These are phyloP conservation scores for Penicillium cinerascens DNA, from an alignment of 495 filamentous ascomycete genomes.

Conservation along the genomic window DNA sequence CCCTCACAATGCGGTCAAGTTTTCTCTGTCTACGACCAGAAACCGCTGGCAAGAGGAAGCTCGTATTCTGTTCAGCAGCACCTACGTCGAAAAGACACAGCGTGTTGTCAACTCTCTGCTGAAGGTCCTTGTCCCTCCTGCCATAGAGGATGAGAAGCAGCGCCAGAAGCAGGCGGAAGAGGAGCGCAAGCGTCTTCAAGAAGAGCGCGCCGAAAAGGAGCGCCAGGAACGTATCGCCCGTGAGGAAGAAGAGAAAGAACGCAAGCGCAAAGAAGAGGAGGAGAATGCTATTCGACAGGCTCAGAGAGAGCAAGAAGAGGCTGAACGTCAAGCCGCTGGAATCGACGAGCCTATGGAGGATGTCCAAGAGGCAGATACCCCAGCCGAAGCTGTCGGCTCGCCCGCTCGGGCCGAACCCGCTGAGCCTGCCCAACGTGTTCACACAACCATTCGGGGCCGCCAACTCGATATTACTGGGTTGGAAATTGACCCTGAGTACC, in stretches of 20 bases:
- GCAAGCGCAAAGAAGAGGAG: slow-evolving; percentile 64
- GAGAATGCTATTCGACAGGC: slow-evolving; percentile 47
- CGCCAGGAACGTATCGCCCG: slow-evolving; percentile 49
- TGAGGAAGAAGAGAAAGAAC: slow-evolving; percentile 58
- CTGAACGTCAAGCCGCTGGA: slow-evolving; percentile 46
- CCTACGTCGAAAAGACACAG: slow-evolving; percentile 65
- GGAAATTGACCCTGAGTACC: slow-evolving; percentile 89
- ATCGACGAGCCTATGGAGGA: slow-evolving; percentile 76
- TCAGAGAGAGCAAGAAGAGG: slow-evolving; percentile 45
- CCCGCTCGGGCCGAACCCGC: slow-evolving; percentile 40
- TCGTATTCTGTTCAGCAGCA: slow-evolving; percentile 71
- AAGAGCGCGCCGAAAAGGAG: slow-evolving; percentile 47
- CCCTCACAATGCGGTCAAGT: slow-evolving; percentile 64
- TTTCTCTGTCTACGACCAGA: slow-evolving; percentile 63
- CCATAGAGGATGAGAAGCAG: slow-evolving; percentile 71
- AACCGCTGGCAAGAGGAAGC: slow-evolving; percentile 89
- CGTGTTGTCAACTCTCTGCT: slow-evolving; percentile 71
- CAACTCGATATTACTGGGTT: slow-evolving; percentile 88
- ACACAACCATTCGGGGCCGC: slow-evolving; percentile 77
- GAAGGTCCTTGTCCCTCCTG: slow-evolving; percentile 73
- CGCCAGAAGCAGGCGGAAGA: slow-evolving; percentile 50
- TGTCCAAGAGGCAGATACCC: slow-evolving; percentile 57
- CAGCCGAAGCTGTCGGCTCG: slow-evolving; percentile 28
- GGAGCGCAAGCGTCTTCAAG: slow-evolving; percentile 45
- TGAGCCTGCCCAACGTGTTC: slow-evolving; percentile 57